Conservation (phyloP, 352 stramenopile genomes). For the Phytophthora syringae region DNA sequence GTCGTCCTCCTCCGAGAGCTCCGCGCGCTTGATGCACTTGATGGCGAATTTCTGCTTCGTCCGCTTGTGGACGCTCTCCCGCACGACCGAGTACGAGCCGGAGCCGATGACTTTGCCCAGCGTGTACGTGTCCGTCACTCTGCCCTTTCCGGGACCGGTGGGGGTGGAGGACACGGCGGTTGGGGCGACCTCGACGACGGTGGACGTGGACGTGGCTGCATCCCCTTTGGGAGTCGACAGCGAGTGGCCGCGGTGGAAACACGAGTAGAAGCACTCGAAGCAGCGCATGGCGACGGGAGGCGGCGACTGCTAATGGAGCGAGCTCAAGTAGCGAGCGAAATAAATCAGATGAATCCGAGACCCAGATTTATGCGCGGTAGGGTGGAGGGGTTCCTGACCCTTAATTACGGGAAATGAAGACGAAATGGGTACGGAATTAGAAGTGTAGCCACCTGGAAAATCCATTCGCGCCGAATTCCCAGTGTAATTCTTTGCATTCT, state of each 20-base stretch:
- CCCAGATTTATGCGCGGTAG: neutral
- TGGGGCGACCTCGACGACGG: constrained; percentile 24
- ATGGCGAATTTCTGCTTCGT: constrained; percentile 88
- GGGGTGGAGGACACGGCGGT: constrained; percentile 25
- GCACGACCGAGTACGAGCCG: constrained; percentile 91
- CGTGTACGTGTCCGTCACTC: constrained; percentile 76
- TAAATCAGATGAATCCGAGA: constrained; percentile 31
- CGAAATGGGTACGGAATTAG: neutral
- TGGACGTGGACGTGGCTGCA: constrained; percentile 10
- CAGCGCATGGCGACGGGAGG: constrained; percentile 53
- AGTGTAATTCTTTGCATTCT: too few relatives aligned
- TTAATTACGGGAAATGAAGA: constrained; percentile 1
- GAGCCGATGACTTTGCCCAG: constrained; percentile 88
- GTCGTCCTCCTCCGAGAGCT: constrained; percentile 80
- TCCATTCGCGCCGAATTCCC: neutral
- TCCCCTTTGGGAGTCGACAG: constrained; percentile 34
- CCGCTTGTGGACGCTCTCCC: constrained; percentile 79
- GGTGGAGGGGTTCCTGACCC: too few relatives aligned
- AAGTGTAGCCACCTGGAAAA: neutral
- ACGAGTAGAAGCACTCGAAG: constrained; percentile 67
- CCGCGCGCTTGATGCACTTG: constrained; percentile 87
- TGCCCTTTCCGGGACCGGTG: constrained; percentile 40
- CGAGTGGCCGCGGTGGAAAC: constrained; percentile 42
- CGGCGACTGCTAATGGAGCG: constrained; percentile 4
- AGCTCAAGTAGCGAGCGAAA: constrained; percentile 12